phyloP scores from a whole-genome alignment of 345 rosid genomes.

The Geranium rotundifolium region DNA sequence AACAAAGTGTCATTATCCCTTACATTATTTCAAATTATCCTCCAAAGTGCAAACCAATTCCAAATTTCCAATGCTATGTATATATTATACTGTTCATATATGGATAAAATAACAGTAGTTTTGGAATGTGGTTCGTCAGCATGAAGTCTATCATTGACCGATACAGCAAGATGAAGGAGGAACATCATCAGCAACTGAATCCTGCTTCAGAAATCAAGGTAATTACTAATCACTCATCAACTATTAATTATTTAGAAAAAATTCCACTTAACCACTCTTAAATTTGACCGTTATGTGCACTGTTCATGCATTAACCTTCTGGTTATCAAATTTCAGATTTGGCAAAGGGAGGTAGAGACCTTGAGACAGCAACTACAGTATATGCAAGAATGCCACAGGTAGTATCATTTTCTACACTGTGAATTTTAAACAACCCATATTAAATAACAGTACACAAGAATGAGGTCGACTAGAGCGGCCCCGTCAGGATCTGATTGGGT shows the following conservation, averaged over 20 bases:
- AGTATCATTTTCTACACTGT: not conserved
- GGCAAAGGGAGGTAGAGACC: conserved; percentile 67
- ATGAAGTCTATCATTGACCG: conserved; percentile 16
- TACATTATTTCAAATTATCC: no score
- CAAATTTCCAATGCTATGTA: no score
- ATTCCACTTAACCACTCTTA: no score
- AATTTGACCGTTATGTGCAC: no score
- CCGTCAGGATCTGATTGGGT: no score
- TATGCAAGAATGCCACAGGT: conserved; percentile 72
- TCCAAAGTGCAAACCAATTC: no score
- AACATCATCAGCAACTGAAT: conserved; percentile 5
- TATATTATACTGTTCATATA: no score
- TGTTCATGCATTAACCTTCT: not conserved
- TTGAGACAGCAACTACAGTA: conserved; percentile 54
- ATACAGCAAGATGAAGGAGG: conserved; percentile 18
- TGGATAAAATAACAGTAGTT: no score
- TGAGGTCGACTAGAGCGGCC: no score
- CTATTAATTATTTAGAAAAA: no score
- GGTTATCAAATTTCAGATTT: conserved; percentile 33
- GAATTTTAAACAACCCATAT: not conserved
- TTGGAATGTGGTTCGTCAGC: conserved; percentile 5
- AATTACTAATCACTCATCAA: not conserved
- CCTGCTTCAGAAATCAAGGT: conserved; percentile 22
- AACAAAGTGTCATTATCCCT: no score
- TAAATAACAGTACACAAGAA: not conserved